Evolutionary conservation across 352 stramenopile species (phyloP).

Genomic region (Peronospora belbahrii): DNA sequence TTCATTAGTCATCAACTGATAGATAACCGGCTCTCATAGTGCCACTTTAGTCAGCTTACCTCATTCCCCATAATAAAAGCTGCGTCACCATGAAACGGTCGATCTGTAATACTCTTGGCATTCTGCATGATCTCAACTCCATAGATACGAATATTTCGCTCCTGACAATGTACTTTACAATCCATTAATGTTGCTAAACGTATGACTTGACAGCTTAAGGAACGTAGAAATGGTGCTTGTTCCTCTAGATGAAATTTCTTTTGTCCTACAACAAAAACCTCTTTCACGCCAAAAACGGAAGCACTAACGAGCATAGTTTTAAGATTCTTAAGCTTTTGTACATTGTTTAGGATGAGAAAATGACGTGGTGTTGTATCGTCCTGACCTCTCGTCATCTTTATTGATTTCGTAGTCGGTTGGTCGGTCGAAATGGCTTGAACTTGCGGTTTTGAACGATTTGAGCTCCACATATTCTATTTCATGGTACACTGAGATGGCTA

Average conservation of each 20-base stretch:
- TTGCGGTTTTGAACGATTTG: neutral
- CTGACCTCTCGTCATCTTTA: neutral
- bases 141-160: slow-evolving; percentile 71
- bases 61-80: slow-evolving; percentile 96
- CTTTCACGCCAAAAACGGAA: slow-evolving; percentile 69
- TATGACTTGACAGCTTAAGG: slow-evolving; percentile 45
- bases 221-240: slow-evolving; percentile 35
- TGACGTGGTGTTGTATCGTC: slow-evolving; percentile 13
- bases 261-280: slow-evolving; percentile 87
- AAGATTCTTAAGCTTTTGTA: slow-evolving; percentile 89
- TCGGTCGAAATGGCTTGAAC: neutral
- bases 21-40: slow-evolving; percentile 2
- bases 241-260: slow-evolving; percentile 67
- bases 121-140: slow-evolving; percentile 91
- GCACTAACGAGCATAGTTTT: slow-evolving; percentile 80
- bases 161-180: slow-evolving; percentile 55
- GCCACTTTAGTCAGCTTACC: slow-evolving; percentile 19
- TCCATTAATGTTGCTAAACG: slow-evolving; percentile 77
- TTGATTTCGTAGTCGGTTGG: neutral
- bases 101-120: slow-evolving; percentile 65
- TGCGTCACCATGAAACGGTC: slow-evolving; percentile 69
- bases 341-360: slow-evolving; percentile 90
- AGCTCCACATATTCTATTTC: slow-evolving; percentile 1
- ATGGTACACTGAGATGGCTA: slow-evolving; percentile 25
- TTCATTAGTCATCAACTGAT: neutral